Base-by-base conservation (phyloP, 1,284 basidiomycete genomes). In the Microbotryum intermedium region DNA sequence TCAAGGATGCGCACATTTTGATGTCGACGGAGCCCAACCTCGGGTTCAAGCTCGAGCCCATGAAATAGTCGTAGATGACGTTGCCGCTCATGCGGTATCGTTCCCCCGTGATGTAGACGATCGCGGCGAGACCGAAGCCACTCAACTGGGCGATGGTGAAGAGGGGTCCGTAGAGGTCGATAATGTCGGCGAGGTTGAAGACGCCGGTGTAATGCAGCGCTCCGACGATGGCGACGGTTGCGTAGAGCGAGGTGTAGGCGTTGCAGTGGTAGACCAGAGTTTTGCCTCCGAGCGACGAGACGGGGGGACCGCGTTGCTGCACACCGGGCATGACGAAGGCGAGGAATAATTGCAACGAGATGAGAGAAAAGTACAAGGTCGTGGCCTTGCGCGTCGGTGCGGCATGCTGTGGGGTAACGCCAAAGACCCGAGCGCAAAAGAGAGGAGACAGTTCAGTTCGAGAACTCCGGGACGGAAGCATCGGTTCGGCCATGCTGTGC, bases 211-310 rank as follows among this genome's bases (percentile, higher is more conserved):
- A 82, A 76, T 99, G 93, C 16, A 97, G 82, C 44, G 77, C 77
- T 48, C 81, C 83, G 52, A 88, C 84, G 56, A 88, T 86, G 71
- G 84, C 74, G 73, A 97, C 81, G 47, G 92, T 95, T 55, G 82
- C 80, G 76, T 97, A 98, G 74, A 92, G 83, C 66, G 85, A 94
- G 55, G 79, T 80, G 58, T 94, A 81, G 21, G 93, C 94, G 76
- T 97, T 95, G 83, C 94, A 98, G 77, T 94, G 90, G 82, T 98
- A 98, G 77, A 84, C 86, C 69, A 97, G 82, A 39, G 88, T 87
- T 75, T 90, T 88, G 82, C 95, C 95, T 69, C 84, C 82, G 61
- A 94, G 81, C 1, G 90, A 94, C 13, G 90, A 88, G 30, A 95
- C 90, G 0, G 91, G 91, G 49, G 95, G 87, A 66, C 91, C 91